Evolutionary conservation across 768 basidiomycete genomes (phyloP), one percentile per base, ranked within the genome.

Genomic region (Tulasnella sp.): DNA sequence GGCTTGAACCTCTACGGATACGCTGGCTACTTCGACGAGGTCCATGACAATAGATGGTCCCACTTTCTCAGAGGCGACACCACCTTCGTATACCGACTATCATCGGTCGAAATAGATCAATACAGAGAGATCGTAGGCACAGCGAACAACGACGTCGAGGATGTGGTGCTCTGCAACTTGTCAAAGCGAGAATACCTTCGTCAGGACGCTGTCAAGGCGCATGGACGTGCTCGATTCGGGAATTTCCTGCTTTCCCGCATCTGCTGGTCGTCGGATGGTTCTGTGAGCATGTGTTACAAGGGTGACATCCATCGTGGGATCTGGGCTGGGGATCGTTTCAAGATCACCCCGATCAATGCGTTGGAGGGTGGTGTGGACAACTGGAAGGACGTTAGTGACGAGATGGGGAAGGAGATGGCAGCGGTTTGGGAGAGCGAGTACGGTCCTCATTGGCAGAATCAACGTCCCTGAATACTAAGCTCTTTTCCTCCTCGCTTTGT

Each of bases 311-410:
- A 66, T 27, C 64, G 62, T 3, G 66, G 66, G 2, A 64, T 55
- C 3, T 67, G 66, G 65, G 65, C 65, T 1, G 66, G 66, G 3
- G 62, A 67, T 52, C 61, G 65, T 9, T 66, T 67, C 34, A 63
- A 59, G 34, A 41, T 66, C n/a, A 26, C 24, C n/a, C 7, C 19
- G 8, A 10, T 21, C 8, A 26, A 48, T 19, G n/a, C 7, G n/a
- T 5, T 48, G 47, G n/a, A 10, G n/a, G 34, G 34, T 7, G 34
- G 34, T 15, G 7, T 38, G 7, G 19, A 48, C 5, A n/a, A 26
- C 47, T 48, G 47, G 47, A 48, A 48, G 24, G 47, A 48, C n/a
- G 47, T 48, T n/a, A n/a, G 19, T 5, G 47, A 48, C 10, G 47
- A 48, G 24, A 26, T 48, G 47, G 19, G 47, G 5, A 26, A 19